Base-by-base conservation (phyloP, 257 asterid species). In the Paulownia fortunei region DNA sequence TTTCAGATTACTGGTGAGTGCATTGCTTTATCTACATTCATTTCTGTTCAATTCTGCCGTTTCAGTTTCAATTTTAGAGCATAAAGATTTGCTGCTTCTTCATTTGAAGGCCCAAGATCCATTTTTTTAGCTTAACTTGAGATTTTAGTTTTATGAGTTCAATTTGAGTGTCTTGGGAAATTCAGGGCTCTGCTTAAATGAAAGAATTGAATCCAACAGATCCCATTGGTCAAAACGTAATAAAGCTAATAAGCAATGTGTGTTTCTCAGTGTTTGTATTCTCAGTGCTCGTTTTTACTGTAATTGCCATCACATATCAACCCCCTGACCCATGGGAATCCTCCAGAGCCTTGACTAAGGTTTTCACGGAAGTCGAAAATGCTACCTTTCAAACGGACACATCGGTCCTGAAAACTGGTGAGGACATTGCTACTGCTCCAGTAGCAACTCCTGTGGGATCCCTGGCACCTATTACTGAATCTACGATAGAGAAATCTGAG, bases 321-420 rank as follows among this genome's bases (percentile, higher is more conserved):
- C 97, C 99, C 36, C 99, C 99, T 65, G 99, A 96, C 83, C 99
- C 99, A 69, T 96, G 98, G 99, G 98, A 96, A 74, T 93, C 99
- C 23, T 86, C 98, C 9, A 86, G 99, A 83, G 97, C 99, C n/a
- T 83, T 96, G 12, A 90, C 99, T 62, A 89, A 74, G 80, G 87
- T 88, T 60, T 96, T 96, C 84, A 92, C 99, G 0, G 81, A 89
- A 27, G 90, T 90, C 47, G 92, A 88, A 84, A 93, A 92, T 55
- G 98, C 99, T 77, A 96, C 99, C 1, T 96, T 93, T 68, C 78
- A 89, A 64, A 83, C 92, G 42, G 99, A 96, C 74, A 83, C 80
- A 66, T 96, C 99, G 5, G 88, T 96, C 37, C 84, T 96, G 0
- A 96, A 86, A 85, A 96, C 98, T 15, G 99, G 99, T n/a, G 99